Conservation (phyloP, 75 land plant genomes). For the Picea sitchensis region DNA sequence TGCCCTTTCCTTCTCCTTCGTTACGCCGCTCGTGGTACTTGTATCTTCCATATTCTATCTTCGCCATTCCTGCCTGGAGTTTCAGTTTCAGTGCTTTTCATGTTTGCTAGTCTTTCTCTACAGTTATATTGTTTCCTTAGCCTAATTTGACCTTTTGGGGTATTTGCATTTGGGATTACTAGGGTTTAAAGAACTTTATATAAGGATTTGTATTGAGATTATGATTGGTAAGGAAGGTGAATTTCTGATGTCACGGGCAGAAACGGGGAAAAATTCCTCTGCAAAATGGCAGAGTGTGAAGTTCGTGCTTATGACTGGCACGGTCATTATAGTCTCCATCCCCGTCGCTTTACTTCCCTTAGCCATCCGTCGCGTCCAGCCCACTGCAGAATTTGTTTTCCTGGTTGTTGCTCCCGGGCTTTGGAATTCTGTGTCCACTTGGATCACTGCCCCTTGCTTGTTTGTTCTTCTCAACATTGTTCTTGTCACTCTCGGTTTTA, state of each 20-base stretch:
- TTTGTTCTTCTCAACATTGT: slow-evolving; percentile 46
- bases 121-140: no score
- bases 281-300: no score
- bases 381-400: neutral
- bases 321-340: neutral
- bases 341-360: neutral
- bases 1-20: no score
- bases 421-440: slow-evolving; percentile 22
- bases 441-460: slow-evolving; percentile 34
- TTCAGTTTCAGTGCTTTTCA: no score
- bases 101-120: no score
- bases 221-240: neutral
- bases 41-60: no score
- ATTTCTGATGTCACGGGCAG: neutral
- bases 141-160: no score
- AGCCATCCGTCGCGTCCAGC: neutral
- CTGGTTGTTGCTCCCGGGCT: neutral
- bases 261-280: neutral
- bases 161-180: no score
- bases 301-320: neutral
- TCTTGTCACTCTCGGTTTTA: slow-evolving; percentile 32
- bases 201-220: neutral
- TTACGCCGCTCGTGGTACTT: no score
- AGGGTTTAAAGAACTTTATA: no score
- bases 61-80: no score